Evolutionary conservation across 2,329 filamentous ascomycete genomes (phyloP).

Genomic region (Colletotrichum sp.): DNA sequence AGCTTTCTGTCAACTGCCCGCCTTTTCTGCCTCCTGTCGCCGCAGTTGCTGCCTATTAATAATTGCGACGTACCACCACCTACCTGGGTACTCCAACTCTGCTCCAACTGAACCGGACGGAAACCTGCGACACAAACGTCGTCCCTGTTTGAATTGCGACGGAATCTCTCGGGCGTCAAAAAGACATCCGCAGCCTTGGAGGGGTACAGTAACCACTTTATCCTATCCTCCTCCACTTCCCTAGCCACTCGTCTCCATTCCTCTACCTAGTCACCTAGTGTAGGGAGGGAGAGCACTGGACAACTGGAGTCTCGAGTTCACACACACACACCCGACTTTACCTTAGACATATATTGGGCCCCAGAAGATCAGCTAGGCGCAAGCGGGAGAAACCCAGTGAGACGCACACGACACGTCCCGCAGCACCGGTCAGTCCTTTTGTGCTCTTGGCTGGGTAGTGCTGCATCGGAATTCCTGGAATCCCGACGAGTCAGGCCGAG

Average conservation of each 20-base stretch:
- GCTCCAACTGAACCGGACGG: not conserved
- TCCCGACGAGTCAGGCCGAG: constrained; percentile 8
- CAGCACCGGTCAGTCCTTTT: not conserved
- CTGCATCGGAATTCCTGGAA: constrained; percentile 6
- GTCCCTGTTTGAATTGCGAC: not conserved
- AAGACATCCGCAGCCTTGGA: not conserved
- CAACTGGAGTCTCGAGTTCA: not conserved
- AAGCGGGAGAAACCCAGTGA: not conserved
- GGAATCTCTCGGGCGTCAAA: not conserved
- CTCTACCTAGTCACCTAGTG: not conserved
- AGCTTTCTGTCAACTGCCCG: not conserved
- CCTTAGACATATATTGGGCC: not conserved
- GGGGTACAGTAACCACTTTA: not conserved
- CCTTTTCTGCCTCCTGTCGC: not conserved
- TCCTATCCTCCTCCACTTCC: not conserved
- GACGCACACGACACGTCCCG: not conserved
- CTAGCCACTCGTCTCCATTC: not conserved
- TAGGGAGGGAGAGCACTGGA: not conserved
- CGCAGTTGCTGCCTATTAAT: not conserved
- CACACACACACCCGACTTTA: not conserved
- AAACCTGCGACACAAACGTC: not conserved
- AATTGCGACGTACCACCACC: not conserved
- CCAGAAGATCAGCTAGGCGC: not conserved
- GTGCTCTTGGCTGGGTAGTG: not conserved
- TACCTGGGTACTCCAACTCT: not conserved